Evolutionary conservation across 2,329 filamentous ascomycete species (phyloP).

Genomic region (Fusarium sulawesiense): DNA sequence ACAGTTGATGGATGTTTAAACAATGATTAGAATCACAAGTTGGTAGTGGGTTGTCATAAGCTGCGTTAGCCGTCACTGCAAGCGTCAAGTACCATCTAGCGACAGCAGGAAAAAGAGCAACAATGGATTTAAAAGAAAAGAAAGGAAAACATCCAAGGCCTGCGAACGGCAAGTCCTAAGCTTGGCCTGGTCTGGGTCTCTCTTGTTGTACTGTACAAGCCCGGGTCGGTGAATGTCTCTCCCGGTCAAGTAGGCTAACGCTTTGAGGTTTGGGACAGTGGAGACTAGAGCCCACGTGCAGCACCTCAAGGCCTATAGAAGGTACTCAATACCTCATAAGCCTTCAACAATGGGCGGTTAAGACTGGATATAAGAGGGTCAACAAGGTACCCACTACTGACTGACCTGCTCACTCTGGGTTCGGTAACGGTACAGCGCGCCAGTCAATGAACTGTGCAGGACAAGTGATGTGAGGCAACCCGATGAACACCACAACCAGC

Average conservation of each 20-base stretch:
- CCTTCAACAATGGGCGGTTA: neutral
- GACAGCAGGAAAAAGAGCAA: slow-evolving; percentile 6
- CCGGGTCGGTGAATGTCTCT: slow-evolving; percentile 40
- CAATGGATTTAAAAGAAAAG: slow-evolving; percentile 4
- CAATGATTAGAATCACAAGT: slow-evolving; percentile 11
- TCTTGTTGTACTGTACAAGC: slow-evolving; percentile 30
- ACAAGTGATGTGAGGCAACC: slow-evolving; percentile 5
- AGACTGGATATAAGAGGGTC: neutral
- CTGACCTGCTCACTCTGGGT: neutral
- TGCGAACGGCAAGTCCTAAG: slow-evolving; percentile 21
- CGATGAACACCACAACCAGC: slow-evolving; percentile 17
- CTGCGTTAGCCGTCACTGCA: slow-evolving; percentile 30
- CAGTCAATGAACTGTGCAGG: neutral
- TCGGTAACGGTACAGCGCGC: neutral
- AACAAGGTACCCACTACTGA: neutral
- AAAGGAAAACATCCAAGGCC: slow-evolving; percentile 10
- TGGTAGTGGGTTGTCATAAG: neutral
- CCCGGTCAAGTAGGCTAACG: slow-evolving; percentile 24
- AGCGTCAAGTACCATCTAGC: slow-evolving; percentile 23
- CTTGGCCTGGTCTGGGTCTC: slow-evolving; percentile 4
- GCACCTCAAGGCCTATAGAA: neutral
- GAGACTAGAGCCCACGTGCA: slow-evolving; percentile 13
- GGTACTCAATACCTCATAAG: slow-evolving; percentile 17
- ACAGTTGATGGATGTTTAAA: slow-evolving; percentile 1
- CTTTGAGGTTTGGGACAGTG: slow-evolving; percentile 30